Evolutionary conservation across 441 rosid genomes (phyloP), one percentile per base, ranked within the genome.

Genomic region (Euphorbia corollata): DNA sequence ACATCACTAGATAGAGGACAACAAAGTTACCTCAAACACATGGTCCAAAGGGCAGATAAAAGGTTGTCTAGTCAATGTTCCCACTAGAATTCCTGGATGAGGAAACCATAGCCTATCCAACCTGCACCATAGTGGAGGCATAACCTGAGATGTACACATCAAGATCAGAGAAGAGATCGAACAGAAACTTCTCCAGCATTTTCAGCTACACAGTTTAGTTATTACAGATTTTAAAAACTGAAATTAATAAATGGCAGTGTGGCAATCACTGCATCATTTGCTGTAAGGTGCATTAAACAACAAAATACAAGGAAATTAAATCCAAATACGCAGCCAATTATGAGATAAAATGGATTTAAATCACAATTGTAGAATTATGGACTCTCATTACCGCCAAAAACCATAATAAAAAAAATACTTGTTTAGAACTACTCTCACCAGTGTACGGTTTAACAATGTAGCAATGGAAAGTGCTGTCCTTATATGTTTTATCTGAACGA

Each of bases 111-210:
- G 81, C 76, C 98, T 87, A 71, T 95, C 99, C 85, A 95, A 72
- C 85, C 98, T 88, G 84, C 99, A 95, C 99, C 99, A 95, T 68
- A 91, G 67, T 20, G 97, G 96, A 70, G 99, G 99, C 95, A 91
- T 84, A 67, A 94, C 88, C 98, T 94, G 81, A 79, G 75, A 79
- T 51, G 64, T 64, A 50, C 15, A 64, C 47, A 38, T 53, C 64
- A 54, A 60, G 73, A 59, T 32, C 58, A 63, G 56, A 57, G 56
- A 67, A 61, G 41, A 6, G 9, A 36, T 36, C 41, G 9, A 36
- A 8, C 8, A 36, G 41, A 36, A 36, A 36, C 41, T 36, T 36
- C 0, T 36, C 8, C 7, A 63, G 50, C 73, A 63, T 5, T 8
- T 18, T n/a, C 23, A 63, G n/a, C 23, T n/a, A 19, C 23, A 34